Evolutionary conservation across 2,329 filamentous ascomycete species (phyloP), one percentile per base, ranked within the genome.

Genomic region (Chrysoporthe cubensis): DNA sequence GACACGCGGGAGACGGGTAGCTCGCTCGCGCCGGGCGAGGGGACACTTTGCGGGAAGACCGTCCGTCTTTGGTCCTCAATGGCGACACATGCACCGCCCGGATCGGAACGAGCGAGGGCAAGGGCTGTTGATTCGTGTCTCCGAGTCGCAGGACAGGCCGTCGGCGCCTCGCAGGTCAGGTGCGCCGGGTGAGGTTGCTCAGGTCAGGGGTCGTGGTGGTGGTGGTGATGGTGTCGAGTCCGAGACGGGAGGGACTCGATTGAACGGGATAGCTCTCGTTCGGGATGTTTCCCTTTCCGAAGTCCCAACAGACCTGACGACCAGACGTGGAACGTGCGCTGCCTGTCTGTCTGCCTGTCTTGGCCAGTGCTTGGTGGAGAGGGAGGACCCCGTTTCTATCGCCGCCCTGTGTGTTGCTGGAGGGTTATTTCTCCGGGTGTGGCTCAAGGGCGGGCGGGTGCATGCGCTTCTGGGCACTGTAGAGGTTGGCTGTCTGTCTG

Each of bases 11-110:
- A 40, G 37, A 48, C 18, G 34, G 56, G 34, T 50, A 32, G 60
- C 34, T 57, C 42, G 42, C 60, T 67, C 56, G 67, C 67, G 69
- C 64, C 64, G 67, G 62, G 64, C 69, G 66, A 66, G 62, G 48
- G 43, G 32, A 16, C 34, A 40, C 16, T 34, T 21, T 56, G 48
- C 21, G 58, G n/a, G 26, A 34, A 32, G 62, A 59, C 46, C 14
- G 56, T 65, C 46, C 26, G 64, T 46, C 7, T 57, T 26, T 16
- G 42, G 65, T 43, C 52, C 37, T 54, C 61, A 60, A 64, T 59
- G 46, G 58, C 50, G 64, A 42, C 67, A 69, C 57, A 66, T 62
- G 59, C 43, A 32, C 59, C 43, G 5, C 58, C 21, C n/a, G 40
- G 42, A 32, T 18, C 21, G 26, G 21, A 6, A 57, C 48, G 43